A percentile compares a stretch with the other conserved stretches of the same genome.
These are phyloP conservation scores for Lepidium africanum DNA, from an alignment of 345 rosid species.

Conservation along the genomic window DNA sequence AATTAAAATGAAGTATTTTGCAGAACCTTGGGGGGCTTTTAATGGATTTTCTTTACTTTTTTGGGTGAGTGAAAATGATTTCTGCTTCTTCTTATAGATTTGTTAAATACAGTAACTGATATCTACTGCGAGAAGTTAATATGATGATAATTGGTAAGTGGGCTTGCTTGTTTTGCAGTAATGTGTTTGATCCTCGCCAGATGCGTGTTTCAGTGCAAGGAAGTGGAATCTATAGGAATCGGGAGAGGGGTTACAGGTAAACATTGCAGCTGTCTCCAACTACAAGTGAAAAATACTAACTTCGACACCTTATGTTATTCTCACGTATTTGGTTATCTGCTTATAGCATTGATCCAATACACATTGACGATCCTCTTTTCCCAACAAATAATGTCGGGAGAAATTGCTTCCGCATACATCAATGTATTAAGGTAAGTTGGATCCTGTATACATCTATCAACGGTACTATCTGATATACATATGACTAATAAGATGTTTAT, in stretches of 20 bases:
- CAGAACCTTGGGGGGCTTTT: slow-evolving; percentile 91
- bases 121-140: background rate
- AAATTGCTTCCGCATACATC: slow-evolving; percentile 97
- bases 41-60: slow-evolving; percentile 97
- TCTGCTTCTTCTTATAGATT: slow-evolving; percentile 11
- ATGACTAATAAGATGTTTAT: background rate
- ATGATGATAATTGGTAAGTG: background rate
- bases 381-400: slow-evolving; percentile 94
- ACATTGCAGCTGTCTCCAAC: slow-evolving; percentile 8
- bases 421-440: slow-evolving; percentile 80
- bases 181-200: slow-evolving; percentile 97
- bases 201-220: slow-evolving; percentile 95
- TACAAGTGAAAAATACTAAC: slow-evolving; percentile 1
- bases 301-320: background rate
- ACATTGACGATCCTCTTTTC: slow-evolving; percentile 91
- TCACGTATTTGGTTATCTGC: slow-evolving; percentile 13
- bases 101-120: background rate
- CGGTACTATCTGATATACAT: background rate
- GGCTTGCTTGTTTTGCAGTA: slow-evolving; percentile 40
- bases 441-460: background rate
- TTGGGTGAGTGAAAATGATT: slow-evolving; percentile 62
- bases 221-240: slow-evolving; percentile 73
- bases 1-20: slow-evolving; percentile 27
- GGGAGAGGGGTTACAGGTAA: slow-evolving; percentile 96
- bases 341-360: slow-evolving; percentile 86